A percentile compares a stretch with the other conserved stretches of the same genome.
phyloP scores from a whole-genome alignment of 371 early-diverging fungal species.

The Chytridium lagenaria region DNA sequence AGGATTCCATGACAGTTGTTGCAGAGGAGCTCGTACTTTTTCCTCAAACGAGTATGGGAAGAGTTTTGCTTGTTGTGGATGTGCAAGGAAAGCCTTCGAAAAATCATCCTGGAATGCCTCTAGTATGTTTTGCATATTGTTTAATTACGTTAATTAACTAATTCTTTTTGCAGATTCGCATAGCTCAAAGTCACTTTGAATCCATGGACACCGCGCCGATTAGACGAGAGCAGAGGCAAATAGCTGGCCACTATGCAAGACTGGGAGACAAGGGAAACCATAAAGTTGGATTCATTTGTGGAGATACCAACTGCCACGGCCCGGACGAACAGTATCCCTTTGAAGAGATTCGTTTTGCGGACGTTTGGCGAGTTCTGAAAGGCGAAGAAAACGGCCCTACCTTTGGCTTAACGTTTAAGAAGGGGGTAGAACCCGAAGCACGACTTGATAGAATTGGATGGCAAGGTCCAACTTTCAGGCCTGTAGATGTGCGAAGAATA shows the following conservation, averaged over 20 bases:
- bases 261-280: neutral
- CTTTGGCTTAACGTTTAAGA: slow-evolving; percentile 2
- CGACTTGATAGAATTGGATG: slow-evolving; percentile 15
- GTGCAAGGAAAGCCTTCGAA: neutral
- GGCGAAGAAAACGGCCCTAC: slow-evolving; percentile 2
- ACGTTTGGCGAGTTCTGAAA: neutral
- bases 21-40: neutral
- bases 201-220: slow-evolving; percentile 3
- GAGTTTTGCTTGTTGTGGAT: slow-evolving; percentile 1
- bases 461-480: neutral
- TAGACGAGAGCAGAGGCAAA: neutral
- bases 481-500: neutral
- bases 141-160: neutral
- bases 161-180: neutral
- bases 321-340: neutral
- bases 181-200: slow-evolving; percentile 17
- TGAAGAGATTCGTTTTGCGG: slow-evolving; percentile 10
- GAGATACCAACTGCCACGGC: slow-evolving; percentile 8
- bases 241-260: neutral
- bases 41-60: neutral
- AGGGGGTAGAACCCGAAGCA: neutral
- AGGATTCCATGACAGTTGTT: neutral
- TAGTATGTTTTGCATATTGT: neutral
- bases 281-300: slow-evolving; percentile 5
- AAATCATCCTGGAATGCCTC: neutral